Percentiles rank a stretch among this genome's conserved stretches.
These are phyloP conservation scores for Capsicum baccatum DNA, from an alignment of 257 asterid species.

Conservation along the genomic window DNA sequence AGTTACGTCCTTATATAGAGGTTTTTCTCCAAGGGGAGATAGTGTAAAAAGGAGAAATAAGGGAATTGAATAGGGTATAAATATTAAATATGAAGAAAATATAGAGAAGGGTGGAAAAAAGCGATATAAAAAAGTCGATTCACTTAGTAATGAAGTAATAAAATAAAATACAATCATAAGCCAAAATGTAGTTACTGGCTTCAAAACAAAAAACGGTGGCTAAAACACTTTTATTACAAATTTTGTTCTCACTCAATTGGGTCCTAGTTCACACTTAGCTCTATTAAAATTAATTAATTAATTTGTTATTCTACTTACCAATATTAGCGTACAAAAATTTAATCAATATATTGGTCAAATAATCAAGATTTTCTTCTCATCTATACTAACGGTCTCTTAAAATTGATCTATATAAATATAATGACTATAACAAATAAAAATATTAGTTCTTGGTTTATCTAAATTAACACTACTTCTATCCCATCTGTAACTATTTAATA, in stretches of 20 bases:
- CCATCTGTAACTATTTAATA: no score
- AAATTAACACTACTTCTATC: no score
- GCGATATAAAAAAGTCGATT: slow-evolving; percentile 20
- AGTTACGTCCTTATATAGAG: neutral
- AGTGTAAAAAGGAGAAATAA: neutral
- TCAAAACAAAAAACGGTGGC: slow-evolving; percentile 46
- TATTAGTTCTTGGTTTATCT: neutral
- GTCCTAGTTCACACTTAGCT: neutral
- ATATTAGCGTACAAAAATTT: neutral
- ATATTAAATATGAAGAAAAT: neutral
- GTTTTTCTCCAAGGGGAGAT: neutral
- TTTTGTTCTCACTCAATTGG: slow-evolving; percentile 10
- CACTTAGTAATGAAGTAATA: neutral
- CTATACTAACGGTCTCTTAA: neutral
- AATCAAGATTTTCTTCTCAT: neutral
- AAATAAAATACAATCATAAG: slow-evolving; percentile 43
- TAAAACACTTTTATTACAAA: neutral
- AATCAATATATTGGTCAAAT: neutral
- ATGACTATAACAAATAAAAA: neutral
- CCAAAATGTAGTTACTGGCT: slow-evolving; percentile 59
- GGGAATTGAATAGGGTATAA: neutral
- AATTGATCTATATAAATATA: neutral
- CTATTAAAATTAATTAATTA: neutral
- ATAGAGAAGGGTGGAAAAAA: neutral
- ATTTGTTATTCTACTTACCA: neutral